A percentile compares a stretch with the other conserved stretches of the same genome.
These are phyloP conservation scores for Penicillium sp. DNA, from an alignment of 2,329 filamentous ascomycete species.

Conservation along the genomic window DNA sequence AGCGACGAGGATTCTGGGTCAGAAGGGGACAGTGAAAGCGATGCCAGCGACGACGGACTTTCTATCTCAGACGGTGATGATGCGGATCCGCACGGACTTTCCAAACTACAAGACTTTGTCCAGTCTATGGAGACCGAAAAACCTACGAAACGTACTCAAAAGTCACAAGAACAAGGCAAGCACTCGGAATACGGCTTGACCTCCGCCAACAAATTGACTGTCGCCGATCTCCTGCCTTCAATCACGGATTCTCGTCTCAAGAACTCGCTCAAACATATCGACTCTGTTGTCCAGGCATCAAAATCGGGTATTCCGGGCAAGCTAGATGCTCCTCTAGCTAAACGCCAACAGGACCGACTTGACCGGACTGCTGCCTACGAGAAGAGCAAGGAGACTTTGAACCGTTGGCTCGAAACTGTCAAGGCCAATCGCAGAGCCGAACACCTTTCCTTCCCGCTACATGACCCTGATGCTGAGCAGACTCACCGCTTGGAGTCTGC, in stretches of 20 bases:
- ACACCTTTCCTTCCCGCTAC: conserved; percentile 81
- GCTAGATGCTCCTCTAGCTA: conserved; percentile 77
- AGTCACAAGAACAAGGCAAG: conserved; percentile 59
- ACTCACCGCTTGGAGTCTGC: conserved; percentile 56
- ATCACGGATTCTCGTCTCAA: conserved; percentile 73
- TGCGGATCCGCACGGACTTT: conserved; percentile 52
- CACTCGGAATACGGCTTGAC: conserved; percentile 59
- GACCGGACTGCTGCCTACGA: conserved; percentile 80
- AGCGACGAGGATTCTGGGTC: conserved; percentile 39
- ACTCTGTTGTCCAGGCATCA: conserved; percentile 45
- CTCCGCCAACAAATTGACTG: conserved; percentile 65
- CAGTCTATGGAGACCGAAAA: conserved; percentile 57
- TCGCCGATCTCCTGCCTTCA: conserved; percentile 71
- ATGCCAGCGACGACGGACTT: conserved; percentile 41
- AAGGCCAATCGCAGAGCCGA: conserved; percentile 91
- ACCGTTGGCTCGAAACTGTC: conserved; percentile 91
- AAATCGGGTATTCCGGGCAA: conserved; percentile 63
- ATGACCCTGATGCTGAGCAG: conserved; percentile 63
- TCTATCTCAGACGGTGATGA: conserved; percentile 48
- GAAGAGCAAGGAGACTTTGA: conserved; percentile 86
- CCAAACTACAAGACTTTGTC: conserved; percentile 67
- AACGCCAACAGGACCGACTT: conserved; percentile 79
- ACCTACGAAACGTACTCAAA: conserved; percentile 32
- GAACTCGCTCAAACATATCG: conserved; percentile 73
- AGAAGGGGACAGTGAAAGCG: conserved; percentile 47